These are phyloP conservation scores for Haplosporangium sp. DNA, from an alignment of 371 early-diverging fungal genomes.

Conservation along the genomic window DNA sequence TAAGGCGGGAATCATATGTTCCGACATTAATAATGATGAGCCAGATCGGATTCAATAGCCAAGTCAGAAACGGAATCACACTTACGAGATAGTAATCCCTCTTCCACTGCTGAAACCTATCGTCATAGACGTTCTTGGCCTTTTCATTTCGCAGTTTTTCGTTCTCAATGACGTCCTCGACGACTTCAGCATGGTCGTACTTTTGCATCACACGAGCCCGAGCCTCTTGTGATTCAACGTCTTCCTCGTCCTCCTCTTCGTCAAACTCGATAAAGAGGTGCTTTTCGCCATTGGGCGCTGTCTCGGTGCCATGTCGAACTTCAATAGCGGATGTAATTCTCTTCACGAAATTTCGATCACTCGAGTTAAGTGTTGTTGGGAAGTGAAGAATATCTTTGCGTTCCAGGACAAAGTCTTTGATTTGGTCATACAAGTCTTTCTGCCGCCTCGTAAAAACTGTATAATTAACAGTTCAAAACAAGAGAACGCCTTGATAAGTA, in stretches of 20 bases:
- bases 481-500: not conserved
- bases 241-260: conserved; percentile 66
- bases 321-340: conserved; percentile 72
- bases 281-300: conserved; percentile 54
- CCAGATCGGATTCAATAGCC: not conserved
- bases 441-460: conserved; percentile 71
- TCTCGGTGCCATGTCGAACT: conserved; percentile 61
- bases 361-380: conserved; percentile 61
- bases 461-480: not conserved
- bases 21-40: not conserved
- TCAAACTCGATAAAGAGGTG: conserved; percentile 66
- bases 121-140: conserved; percentile 67
- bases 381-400: conserved; percentile 62
- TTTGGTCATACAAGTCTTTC: conserved; percentile 63
- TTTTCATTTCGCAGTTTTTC: conserved; percentile 58
- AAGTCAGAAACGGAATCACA: not conserved
- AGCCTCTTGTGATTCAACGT: conserved; percentile 70
- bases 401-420: conserved; percentile 65
- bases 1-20: not conserved
- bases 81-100: conserved; percentile 74
- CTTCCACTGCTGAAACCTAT: conserved; percentile 74
- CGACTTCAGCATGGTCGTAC: conserved; percentile 72
- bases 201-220: conserved; percentile 73
- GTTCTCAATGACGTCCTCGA: conserved; percentile 68
- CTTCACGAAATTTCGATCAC: conserved; percentile 74